Evolutionary conservation across 164 flowering plant species (phyloP), one percentile per base, ranked within the genome.

Genomic region (Amborella trichopoda): DNA sequence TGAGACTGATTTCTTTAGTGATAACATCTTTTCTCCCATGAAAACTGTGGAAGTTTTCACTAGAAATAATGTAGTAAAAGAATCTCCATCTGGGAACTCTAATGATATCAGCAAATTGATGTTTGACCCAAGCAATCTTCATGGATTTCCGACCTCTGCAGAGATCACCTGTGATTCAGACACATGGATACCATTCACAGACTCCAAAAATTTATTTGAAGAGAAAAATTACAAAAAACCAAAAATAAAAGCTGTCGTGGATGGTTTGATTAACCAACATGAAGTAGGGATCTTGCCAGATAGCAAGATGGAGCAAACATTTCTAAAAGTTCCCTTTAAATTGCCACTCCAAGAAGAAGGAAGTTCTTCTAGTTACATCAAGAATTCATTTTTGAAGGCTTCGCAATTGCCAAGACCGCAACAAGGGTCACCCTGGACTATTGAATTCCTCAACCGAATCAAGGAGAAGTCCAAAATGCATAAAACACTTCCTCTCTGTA

Each of bases 381-480:
- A 50, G 52, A 78, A 78, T 20, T 73, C 83, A 40, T 68, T 76
- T 20, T 63, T 69, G 48, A 72, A 64, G 44, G 83, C 88, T 14
- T 63, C 77, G 38, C 60, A 52, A 39, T 75, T 81, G 9, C 56
- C 55, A 32, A 49, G 55, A 34, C 54, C 48, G 45, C 83, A 58
- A 48, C 60, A 68, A 53, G 78, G 78, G 43, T 78, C 99, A 46
- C 94, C 96, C 5, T 87, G 95, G 96, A 84, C 88, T 6, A 62
- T 70, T 16, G 94, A 84, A 46, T 87, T 91, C 66, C 83, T 91
- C 6, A 87, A 84, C 64, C 72, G 76, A 68, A 58, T 91, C 43
- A 73, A 71, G 61, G 88, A 82, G 53, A 91, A 80, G 67, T 78
- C 77, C 60, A 75, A 62, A 62, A 48, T 56, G 54, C 78, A 67